phyloP scores from a whole-genome alignment of 441 rosid genomes.

The Euphorbia celastroides region DNA sequence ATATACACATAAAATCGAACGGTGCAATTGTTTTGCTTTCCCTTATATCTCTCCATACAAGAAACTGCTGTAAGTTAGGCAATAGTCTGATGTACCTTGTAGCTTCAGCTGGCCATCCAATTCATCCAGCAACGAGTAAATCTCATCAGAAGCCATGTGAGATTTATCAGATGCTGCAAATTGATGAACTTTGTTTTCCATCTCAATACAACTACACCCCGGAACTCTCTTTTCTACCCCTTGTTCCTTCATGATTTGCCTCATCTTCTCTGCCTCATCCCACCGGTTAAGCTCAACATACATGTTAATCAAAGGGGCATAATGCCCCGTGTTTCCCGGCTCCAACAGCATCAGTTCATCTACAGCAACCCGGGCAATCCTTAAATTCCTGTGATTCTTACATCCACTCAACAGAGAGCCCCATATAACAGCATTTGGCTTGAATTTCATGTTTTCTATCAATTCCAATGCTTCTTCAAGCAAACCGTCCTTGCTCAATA shows the following conservation, averaged over 20 bases:
- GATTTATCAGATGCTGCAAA: constrained; percentile 24
- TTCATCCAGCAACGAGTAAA: constrained; percentile 20
- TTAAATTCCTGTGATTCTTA: constrained; percentile 21
- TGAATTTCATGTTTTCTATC: constrained; percentile 16
- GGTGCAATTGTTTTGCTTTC: too few species aligned
- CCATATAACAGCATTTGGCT: constrained; percentile 32
- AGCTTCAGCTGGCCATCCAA: constrained; percentile 23
- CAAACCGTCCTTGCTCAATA: constrained; percentile 22
- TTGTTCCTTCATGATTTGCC: constrained; percentile 16
- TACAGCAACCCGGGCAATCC: constrained; percentile 20
- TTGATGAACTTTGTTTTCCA: constrained; percentile 13
- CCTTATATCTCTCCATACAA: too few species aligned
- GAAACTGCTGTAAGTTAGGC: too few species aligned
- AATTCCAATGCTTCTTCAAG: constrained; percentile 22
- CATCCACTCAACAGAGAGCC: constrained; percentile 30
- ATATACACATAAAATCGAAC: too few species aligned
- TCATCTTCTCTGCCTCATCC: constrained; percentile 18
- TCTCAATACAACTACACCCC: constrained; percentile 27
- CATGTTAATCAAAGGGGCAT: constrained; percentile 21
- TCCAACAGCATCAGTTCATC: constrained; percentile 19
- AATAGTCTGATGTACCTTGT: too few species aligned
- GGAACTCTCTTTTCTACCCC: constrained; percentile 18
- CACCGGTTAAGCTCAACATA: constrained; percentile 23
- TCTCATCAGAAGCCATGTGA: constrained; percentile 20
- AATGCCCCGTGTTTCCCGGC: constrained; percentile 20